Base-by-base conservation (phyloP, 805 yeast genomes). In the Jamesozyma piceae region DNA sequence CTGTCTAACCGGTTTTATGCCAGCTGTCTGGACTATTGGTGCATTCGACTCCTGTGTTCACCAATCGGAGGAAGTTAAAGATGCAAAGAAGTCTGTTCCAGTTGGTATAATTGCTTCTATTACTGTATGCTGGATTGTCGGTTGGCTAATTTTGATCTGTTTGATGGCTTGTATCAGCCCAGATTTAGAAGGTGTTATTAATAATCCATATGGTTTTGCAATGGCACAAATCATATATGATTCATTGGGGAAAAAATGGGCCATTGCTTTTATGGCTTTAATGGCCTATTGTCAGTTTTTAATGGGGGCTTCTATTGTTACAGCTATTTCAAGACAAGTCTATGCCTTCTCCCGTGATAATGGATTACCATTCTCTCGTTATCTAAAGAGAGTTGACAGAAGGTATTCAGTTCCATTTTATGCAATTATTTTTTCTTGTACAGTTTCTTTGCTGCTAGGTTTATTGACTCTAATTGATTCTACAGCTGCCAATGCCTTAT, bases 291-390 rank as follows among this genome's bases (percentile, higher is more conserved):
- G 82, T 27, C 84, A 78, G 59, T 77, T 74, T 63, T 63, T 78
- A 45, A 80, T 79, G 85, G 82, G 82, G 15, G 69, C 75, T 20
- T 75, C 82, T 3, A 70, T 75, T 42, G 64, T 78, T 38, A 71
- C 78, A 38, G 85, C 86, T 10, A 71, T 75, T 5, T 78, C 84
- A 4, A 72, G 88, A 60, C 87, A 80, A 58, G 69, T 78, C 39
- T 81, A 82, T 78, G 86, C 87, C 1, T 78, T 80, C 59, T 78
- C 85, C 33, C 74, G 90, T 64, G 90, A 82, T 58, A 78, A 80
- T 52, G 88, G 87, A 14, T 68, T 82, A 43, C 89, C 89, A 8
- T 65, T 78, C 48, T 70, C 80, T 13, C 61, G 67, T 34, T 66
- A 66, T 53, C 69, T 82, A 47, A 76, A 78, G 49, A 72, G 65